phyloP scores from a whole-genome alignment of 2,329 filamentous ascomycete species.

The Fusarium solani-melongenae region DNA sequence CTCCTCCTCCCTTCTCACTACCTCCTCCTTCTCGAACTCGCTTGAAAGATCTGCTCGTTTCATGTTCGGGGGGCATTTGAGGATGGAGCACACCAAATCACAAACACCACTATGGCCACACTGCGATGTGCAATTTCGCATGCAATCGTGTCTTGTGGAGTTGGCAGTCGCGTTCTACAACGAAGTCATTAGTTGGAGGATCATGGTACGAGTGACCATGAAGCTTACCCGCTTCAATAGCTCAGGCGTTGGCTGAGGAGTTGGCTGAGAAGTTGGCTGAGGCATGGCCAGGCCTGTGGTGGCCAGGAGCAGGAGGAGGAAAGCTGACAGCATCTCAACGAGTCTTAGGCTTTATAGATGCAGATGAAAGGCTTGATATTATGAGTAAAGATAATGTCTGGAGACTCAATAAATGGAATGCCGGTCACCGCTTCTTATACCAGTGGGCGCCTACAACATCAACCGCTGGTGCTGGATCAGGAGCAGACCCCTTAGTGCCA shows the following conservation, averaged over 20 bases:
- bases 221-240: neutral
- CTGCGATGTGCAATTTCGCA: neutral
- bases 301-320: neutral
- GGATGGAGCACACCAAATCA: neutral
- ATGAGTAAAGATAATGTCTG: neutral
- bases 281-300: neutral
- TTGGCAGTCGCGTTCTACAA: neutral
- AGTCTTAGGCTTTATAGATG: neutral
- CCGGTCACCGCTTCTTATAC: neutral
- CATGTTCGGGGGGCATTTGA: neutral
- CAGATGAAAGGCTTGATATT: rapidly evolving
- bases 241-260: neutral
- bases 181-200: rapidly evolving
- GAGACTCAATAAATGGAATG: neutral
- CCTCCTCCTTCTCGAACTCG: neutral
- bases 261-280: neutral
- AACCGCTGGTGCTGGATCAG: neutral
- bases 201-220: no score
- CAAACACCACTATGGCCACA: neutral
- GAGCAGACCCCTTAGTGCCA: neutral
- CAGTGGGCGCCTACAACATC: neutral
- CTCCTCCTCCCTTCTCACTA: neutral
- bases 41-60: neutral
- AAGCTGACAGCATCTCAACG: neutral
- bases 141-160: neutral